These are phyloP conservation scores for Hexamita inflata DNA, from an alignment of 208 protist genomes.

Conservation along the genomic window DNA sequence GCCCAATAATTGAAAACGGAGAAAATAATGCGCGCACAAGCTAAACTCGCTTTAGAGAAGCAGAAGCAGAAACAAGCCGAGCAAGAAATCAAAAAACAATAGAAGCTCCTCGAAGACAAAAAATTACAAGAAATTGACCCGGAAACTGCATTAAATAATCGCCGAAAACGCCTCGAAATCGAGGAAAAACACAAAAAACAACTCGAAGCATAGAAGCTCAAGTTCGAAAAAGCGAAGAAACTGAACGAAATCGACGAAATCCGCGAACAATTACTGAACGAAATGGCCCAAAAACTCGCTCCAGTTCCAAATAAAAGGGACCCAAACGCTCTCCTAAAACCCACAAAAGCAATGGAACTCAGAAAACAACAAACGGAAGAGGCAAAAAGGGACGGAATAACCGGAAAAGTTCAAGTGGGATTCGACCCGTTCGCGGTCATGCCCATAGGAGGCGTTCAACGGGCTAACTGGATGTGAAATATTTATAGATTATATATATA, in stretches of 20 bases:
- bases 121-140: background rate
- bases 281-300: background rate
- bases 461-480: background rate
- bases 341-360: too few relatives aligned
- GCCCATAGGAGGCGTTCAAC: background rate
- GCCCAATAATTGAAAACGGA: too few relatives aligned
- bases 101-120: too few relatives aligned
- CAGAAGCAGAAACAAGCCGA: background rate
- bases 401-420: background rate
- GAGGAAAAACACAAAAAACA: background rate
- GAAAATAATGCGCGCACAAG: too few relatives aligned
- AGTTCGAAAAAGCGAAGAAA: too few relatives aligned
- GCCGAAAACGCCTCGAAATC: background rate
- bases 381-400: background rate
- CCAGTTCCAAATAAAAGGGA: background rate
- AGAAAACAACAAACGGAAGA: too few relatives aligned
- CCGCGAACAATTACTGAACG: background rate
- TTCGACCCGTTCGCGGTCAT: background rate
- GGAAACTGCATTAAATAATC: background rate
- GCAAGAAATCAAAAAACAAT: background rate
- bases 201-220: too few relatives aligned
- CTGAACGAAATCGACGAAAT: too few relatives aligned
- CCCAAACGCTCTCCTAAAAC: background rate
- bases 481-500: too few relatives aligned
- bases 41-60: too few relatives aligned